A percentile compares a stretch with the other conserved stretches of the same genome.
phyloP scores from a whole-genome alignment of 768 basidiomycete species.

The Rhizopogon sp. region DNA sequence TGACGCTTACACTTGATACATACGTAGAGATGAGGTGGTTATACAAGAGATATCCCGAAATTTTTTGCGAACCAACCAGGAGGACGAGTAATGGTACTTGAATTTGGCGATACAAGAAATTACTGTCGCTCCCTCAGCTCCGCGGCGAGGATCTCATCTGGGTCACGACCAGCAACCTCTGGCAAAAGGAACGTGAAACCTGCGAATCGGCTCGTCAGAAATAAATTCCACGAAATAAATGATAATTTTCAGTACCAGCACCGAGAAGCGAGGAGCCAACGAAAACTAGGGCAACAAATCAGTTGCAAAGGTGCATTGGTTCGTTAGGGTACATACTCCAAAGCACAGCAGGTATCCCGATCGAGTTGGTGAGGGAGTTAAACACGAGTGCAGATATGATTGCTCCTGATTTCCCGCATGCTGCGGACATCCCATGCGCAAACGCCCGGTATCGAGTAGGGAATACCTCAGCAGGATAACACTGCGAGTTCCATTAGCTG shows the following conservation, averaged over 20 bases:
- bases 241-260: constrained; percentile 28
- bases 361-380: constrained; percentile 52
- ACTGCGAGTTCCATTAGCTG: constrained; percentile 26
- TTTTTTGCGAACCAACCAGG: neutral
- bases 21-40: no score
- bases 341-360: constrained; percentile 61
- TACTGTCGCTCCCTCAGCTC: constrained; percentile 25
- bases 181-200: constrained; percentile 43
- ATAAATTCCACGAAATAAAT: neutral
- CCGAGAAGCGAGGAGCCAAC: constrained; percentile 59
- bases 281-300: constrained; percentile 43
- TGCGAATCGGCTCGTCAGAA: constrained; percentile 3
- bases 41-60: no score
- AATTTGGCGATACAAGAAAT: neutral
- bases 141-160: constrained; percentile 39
- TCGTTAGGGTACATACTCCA: constrained; percentile 53
- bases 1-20: no score
- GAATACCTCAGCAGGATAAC: constrained; percentile 76
- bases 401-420: constrained; percentile 69
- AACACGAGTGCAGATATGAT: constrained; percentile 74
- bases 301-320: neutral
- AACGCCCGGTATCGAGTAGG: constrained; percentile 70
- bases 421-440: constrained; percentile 74
- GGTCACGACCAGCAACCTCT: constrained; percentile 46
- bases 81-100: neutral